Conservation (phyloP, 768 basidiomycete species). For the Termitomyces sp. region DNA sequence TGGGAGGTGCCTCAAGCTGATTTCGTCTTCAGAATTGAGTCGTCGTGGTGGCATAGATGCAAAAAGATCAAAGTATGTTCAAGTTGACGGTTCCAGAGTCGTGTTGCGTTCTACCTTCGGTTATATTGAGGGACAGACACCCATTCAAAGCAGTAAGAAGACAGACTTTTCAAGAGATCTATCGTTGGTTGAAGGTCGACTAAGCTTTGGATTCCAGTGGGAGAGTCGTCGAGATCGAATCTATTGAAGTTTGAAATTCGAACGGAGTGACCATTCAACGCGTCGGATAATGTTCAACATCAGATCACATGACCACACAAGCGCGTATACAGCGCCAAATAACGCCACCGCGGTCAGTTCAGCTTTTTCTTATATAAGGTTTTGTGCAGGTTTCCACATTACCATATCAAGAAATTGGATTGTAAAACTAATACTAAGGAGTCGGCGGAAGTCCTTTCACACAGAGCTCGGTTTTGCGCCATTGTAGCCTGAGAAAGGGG, state of each 20-base stretch:
- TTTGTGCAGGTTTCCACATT: background rate
- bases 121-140: background rate
- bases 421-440: too few species aligned
- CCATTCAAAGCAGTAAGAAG: background rate
- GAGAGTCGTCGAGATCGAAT: background rate
- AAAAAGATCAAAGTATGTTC: background rate
- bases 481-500: background rate
- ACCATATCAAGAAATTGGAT: too few species aligned
- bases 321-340: constrained; percentile 14
- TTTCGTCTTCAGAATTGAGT: constrained; percentile 29
- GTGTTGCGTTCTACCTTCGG: background rate
- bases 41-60: constrained; percentile 18
- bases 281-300: background rate
- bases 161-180: background rate
- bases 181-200: background rate
- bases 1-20: constrained; percentile 52
- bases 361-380: background rate
- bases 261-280: constrained; percentile 1
- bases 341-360: constrained; percentile 2
- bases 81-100: background rate
- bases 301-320: constrained; percentile 15
- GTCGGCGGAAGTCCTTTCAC: too few species aligned
- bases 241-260: too few species aligned
- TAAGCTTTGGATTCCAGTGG: too few species aligned
- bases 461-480: too few species aligned